Evolutionary conservation across 768 basidiomycete genomes (phyloP).

Genomic region (Xerocomellus amylosporus): DNA sequence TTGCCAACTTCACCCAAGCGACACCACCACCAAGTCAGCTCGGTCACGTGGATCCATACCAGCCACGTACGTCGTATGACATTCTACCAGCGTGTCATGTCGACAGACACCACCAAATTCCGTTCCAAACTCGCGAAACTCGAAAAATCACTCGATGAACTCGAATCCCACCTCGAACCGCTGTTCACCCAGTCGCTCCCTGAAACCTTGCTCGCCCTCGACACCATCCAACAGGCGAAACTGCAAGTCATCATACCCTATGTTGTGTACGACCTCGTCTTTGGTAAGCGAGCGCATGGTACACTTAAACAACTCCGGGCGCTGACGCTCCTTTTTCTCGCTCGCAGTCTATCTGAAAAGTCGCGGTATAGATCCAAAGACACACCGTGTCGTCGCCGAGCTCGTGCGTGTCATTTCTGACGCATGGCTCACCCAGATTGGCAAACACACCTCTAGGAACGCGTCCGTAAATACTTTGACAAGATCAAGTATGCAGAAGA

Average conservation of each 20-base stretch:
- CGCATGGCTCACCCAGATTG: background rate
- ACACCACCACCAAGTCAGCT: conserved; percentile 10
- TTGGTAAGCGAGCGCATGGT: conserved; percentile 51
- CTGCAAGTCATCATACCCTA: conserved; percentile 79
- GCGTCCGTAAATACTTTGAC: conserved; percentile 76
- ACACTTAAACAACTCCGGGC: background rate
- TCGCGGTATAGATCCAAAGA: conserved; percentile 73
- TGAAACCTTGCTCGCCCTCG: conserved; percentile 60
- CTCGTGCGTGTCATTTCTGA: conserved; percentile 21
- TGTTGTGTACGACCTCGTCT: conserved; percentile 80
- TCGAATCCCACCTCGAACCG: conserved; percentile 65
- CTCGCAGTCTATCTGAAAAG: conserved; percentile 75
- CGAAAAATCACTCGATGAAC: conserved; percentile 58
- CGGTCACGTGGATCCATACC: conserved; percentile 11
- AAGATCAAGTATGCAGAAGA: conserved; percentile 78
- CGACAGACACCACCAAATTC: conserved; percentile 36
- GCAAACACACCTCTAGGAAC: conserved; percentile 45
- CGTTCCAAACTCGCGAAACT: conserved; percentile 46
- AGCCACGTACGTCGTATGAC: background rate
- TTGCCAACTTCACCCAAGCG: background rate
- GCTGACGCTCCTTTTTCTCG: background rate
- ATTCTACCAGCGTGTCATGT: conserved; percentile 26
- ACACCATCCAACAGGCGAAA: conserved; percentile 79
- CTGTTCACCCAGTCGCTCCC: conserved; percentile 66
- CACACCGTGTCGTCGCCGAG: conserved; percentile 74